A percentile compares a stretch with the other conserved stretches of the same genome.
These are phyloP conservation scores for Zygosaccharomyces bisporus DNA, from an alignment of 805 yeast genomes.

Conservation along the genomic window DNA sequence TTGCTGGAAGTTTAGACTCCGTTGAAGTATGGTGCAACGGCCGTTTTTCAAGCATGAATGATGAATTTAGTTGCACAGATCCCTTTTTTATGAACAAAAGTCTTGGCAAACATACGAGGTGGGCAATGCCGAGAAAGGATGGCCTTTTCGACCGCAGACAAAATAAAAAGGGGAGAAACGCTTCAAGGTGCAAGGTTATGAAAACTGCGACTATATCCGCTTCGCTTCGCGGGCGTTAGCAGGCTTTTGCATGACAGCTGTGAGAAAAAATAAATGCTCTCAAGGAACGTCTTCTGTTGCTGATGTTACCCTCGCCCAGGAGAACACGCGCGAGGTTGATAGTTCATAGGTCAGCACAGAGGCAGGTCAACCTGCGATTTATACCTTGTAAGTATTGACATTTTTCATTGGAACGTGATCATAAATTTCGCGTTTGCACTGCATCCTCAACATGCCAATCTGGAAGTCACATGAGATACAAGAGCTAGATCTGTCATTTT, in stretches of 20 bases:
- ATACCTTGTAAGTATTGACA: not conserved
- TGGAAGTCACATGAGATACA: not conserved
- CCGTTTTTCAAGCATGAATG: not conserved
- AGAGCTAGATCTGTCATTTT: not conserved
- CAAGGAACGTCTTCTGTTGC: not conserved
- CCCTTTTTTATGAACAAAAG: not conserved
- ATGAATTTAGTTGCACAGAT: not conserved
- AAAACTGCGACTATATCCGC: not conserved
- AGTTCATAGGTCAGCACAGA: not conserved
- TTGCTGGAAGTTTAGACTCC: not conserved
- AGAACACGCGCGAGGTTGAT: not conserved
- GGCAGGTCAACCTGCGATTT: not conserved
- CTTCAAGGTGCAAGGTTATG: not conserved
- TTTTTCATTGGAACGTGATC: not conserved
- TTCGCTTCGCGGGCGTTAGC: not conserved
- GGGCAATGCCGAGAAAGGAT: not conserved
- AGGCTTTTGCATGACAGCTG: not conserved
- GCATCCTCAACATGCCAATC: not conserved
- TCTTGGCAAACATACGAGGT: not conserved
- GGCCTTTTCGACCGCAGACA: not conserved
- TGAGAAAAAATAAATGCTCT: not conserved
- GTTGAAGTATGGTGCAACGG: not conserved
- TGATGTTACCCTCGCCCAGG: not conserved
- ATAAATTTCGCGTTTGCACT: not conserved
- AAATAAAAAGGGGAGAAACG: not conserved